Evolutionary conservation across 768 basidiomycete species (phyloP).

Genomic region (Rhodotorula taiwanensis): DNA sequence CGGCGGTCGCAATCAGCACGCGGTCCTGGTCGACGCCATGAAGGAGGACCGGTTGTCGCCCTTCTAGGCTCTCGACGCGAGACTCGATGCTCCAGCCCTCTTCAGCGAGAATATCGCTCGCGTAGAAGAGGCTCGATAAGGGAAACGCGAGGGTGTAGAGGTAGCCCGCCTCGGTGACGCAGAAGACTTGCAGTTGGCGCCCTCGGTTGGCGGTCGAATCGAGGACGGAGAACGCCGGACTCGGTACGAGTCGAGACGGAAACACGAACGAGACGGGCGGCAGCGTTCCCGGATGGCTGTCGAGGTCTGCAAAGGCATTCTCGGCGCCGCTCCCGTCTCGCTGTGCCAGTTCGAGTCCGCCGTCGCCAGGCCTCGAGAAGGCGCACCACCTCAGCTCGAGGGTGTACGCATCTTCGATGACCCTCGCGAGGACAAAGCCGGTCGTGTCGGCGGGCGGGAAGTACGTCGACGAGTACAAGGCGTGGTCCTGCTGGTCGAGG

Average conservation of each 20-base stretch:
- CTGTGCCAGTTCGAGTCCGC: not conserved
- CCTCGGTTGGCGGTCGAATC: not conserved
- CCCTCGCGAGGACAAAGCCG: conserved; percentile 56
- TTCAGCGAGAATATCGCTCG: conserved; percentile 37
- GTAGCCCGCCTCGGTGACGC: conserved; percentile 61
- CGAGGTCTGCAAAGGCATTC: conserved; percentile 11
- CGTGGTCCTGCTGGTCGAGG: conserved; percentile 66
- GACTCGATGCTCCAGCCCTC: conserved; percentile 61
- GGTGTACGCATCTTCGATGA: conserved; percentile 66
- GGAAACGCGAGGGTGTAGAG: conserved; percentile 68
- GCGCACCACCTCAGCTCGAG: conserved; percentile 66
- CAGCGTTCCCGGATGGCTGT: conserved; percentile 43
- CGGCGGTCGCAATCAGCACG: conserved; percentile 18
- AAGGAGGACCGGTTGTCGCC: conserved; percentile 21
- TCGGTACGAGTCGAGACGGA: conserved; percentile 21
- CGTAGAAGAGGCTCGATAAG: conserved; percentile 46
- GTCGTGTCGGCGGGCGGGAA: conserved; percentile 52
- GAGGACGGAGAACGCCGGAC: conserved; percentile 11
- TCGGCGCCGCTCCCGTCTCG: not conserved
- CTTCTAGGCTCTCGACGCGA: conserved; percentile 44
- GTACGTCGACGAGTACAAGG: conserved; percentile 57
- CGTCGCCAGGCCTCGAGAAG: conserved; percentile 5
- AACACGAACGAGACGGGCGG: conserved; percentile 60
- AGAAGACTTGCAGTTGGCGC: conserved; percentile 57
- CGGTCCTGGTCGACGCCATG: conserved; percentile 15